Conservation (phyloP, 2,329 filamentous ascomycete genomes). For the Metarhizium robertsii region DNA sequence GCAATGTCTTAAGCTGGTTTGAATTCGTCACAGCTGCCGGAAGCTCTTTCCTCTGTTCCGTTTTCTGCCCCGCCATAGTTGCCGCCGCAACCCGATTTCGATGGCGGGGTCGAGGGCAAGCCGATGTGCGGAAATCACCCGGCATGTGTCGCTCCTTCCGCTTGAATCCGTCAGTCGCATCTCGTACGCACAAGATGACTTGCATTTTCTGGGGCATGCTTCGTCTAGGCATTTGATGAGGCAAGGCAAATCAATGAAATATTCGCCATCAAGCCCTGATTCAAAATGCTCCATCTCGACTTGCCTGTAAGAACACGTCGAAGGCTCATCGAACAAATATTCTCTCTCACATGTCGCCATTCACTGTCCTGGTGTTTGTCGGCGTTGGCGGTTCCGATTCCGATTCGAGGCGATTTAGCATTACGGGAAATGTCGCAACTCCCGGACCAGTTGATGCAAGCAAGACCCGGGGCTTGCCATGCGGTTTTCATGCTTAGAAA, state of each 20-base stretch:
- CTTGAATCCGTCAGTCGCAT: not conserved
- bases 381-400: not conserved
- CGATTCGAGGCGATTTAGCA: not conserved
- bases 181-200: not conserved
- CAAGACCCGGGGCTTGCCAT: not conserved
- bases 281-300: not conserved
- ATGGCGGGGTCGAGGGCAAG: not conserved
- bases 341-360: not conserved
- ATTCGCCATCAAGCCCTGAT: no score
- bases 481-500: not conserved
- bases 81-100: conserved; percentile 2
- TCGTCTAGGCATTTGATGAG: not conserved
- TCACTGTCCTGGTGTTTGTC: not conserved
- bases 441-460: not conserved
- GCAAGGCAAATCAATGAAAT: not conserved
- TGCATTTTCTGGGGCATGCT: no score
- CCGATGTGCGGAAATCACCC: not conserved
- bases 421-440: not conserved
- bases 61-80: not conserved
- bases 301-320: not conserved
- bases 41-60: conserved; percentile 1
- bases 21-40: not conserved
- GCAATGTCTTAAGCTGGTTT: not conserved
- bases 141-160: not conserved
- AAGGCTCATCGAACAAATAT: not conserved